phyloP scores from a whole-genome alignment of 768 basidiomycete genomes.

The Galerina marginata region DNA sequence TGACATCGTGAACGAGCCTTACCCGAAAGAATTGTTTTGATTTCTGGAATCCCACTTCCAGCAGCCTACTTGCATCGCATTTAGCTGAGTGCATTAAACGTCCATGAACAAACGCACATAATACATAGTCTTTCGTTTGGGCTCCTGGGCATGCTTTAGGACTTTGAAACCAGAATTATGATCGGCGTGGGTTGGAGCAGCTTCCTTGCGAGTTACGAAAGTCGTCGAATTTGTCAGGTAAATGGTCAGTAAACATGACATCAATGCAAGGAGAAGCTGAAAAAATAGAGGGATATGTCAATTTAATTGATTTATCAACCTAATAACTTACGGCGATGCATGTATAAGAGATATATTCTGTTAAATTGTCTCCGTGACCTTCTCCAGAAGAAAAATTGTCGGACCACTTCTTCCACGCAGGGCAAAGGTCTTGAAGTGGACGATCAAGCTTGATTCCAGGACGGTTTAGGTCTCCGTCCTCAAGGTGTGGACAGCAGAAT shows the following conservation, averaged over 20 bases:
- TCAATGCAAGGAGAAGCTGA: conserved; percentile 74
- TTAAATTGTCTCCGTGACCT: conserved; percentile 45
- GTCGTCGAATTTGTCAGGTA: conserved; percentile 87
- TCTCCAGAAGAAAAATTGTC: conserved; percentile 47
- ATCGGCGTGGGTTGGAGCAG: conserved; percentile 34
- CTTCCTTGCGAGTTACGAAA: conserved; percentile 89
- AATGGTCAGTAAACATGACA: conserved; percentile 83
- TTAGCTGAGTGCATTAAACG: conserved; percentile 14
- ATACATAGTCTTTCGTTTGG: conserved; percentile 76
- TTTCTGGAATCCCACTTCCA: conserved; percentile 95
- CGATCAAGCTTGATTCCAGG: not conserved
- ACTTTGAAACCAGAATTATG: conserved; percentile 53
- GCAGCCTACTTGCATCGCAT: conserved; percentile 64
- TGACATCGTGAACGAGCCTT: conserved; percentile 11
- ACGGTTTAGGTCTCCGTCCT: conserved; percentile 20
- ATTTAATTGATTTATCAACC: not conserved
- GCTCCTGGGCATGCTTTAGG: conserved; percentile 27
- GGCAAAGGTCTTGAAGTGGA: conserved; percentile 50
- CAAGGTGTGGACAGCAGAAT: conserved; percentile 75
- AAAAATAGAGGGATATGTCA: not conserved
- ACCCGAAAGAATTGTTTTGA: conserved; percentile 94
- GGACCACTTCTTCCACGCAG: conserved; percentile 80
- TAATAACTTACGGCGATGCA: conserved; percentile 71
- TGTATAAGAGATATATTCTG: conserved; percentile 75
- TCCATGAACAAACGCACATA: conserved; percentile 63